Evolutionary conservation across 2,329 filamentous ascomycete genomes (phyloP).

Genomic region (Camillea tinctor): DNA sequence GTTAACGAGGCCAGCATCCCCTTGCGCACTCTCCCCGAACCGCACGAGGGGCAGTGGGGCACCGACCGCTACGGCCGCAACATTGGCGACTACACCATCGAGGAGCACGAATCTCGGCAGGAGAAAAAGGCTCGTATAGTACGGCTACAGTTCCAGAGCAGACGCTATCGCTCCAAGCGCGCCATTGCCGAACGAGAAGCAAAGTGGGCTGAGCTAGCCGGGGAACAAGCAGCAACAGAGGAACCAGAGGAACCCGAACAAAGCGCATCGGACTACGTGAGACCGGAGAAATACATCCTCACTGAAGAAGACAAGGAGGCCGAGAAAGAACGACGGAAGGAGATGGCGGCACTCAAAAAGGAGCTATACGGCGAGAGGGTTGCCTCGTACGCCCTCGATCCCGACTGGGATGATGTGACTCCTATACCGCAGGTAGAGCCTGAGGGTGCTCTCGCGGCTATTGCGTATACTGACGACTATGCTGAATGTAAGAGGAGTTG

Average conservation of each 20-base stretch:
- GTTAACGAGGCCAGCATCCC: conserved; percentile 53
- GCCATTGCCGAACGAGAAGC: conserved; percentile 26
- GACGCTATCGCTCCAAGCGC: conserved; percentile 42
- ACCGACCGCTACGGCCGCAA: conserved; percentile 49
- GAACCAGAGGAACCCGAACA: conserved; percentile 14
- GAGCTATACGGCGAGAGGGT: conserved; percentile 53
- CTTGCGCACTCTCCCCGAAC: conserved; percentile 41
- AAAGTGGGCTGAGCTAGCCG: conserved; percentile 19
- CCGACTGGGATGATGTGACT: conserved; percentile 78
- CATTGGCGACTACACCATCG: conserved; percentile 46
- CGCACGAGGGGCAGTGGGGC: conserved; percentile 44
- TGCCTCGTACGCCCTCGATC: conserved; percentile 61
- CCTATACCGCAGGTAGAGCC: conserved; percentile 85
- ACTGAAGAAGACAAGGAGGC: conserved; percentile 42
- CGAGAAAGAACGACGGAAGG: conserved; percentile 47
- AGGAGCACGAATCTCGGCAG: conserved; percentile 44
- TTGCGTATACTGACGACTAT: conserved; percentile 88
- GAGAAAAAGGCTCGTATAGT: conserved; percentile 43
- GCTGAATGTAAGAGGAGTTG: conserved; percentile 60
- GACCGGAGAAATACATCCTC: conserved; percentile 8
- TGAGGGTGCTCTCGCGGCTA: conserved; percentile 80
- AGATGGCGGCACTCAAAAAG: conserved; percentile 50
- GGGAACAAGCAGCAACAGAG: conserved; percentile 8
- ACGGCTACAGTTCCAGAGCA: conserved; percentile 43
- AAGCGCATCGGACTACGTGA: conserved; percentile 19